These are phyloP conservation scores for Spergularia bocconei DNA, from an alignment of 148 eudicot species.

Conservation along the genomic window DNA sequence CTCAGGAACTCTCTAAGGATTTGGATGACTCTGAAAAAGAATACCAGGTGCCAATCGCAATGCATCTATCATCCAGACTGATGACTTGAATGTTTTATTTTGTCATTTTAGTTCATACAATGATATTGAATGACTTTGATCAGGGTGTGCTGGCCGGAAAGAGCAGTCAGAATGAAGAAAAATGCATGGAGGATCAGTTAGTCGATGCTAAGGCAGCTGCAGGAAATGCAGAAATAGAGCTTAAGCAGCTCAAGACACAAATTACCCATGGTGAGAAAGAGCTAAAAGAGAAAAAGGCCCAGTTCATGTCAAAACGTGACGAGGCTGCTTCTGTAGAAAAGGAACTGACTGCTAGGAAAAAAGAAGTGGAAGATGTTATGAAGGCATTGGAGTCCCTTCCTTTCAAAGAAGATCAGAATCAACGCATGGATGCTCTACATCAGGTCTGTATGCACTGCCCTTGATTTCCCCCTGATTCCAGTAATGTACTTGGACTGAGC, in stretches of 20 bases:
- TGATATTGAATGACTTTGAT: constrained; percentile 19
- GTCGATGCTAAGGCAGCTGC: constrained; percentile 91
- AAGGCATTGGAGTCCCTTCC: constrained; percentile 63
- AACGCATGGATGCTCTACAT: constrained; percentile 61
- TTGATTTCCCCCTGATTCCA: not conserved
- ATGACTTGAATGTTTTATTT: not conserved
- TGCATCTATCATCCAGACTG: not conserved
- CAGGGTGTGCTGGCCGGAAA: constrained; percentile 96
- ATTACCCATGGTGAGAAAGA: constrained; percentile 79
- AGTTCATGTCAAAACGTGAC: constrained; percentile 64
- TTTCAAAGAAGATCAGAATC: constrained; percentile 59
- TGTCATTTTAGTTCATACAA: not conserved
- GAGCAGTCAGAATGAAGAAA: constrained; percentile 87
- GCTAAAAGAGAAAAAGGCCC: constrained; percentile 65
- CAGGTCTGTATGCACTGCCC: constrained; percentile 41
- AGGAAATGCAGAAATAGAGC: constrained; percentile 79
- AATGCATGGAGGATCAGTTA: constrained; percentile 94
- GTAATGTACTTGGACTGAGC: not conserved
- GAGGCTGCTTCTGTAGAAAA: constrained; percentile 83
- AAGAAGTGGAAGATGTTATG: constrained; percentile 62
- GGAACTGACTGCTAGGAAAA: constrained; percentile 55
- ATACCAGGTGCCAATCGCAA: constrained; percentile 53
- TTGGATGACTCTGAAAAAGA: constrained; percentile 75
- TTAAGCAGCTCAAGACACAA: constrained; percentile 84
- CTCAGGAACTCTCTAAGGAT: constrained; percentile 63